Evolutionary conservation across 78 protist species (phyloP).

Genomic region (Emiliania huxleyi): DNA sequence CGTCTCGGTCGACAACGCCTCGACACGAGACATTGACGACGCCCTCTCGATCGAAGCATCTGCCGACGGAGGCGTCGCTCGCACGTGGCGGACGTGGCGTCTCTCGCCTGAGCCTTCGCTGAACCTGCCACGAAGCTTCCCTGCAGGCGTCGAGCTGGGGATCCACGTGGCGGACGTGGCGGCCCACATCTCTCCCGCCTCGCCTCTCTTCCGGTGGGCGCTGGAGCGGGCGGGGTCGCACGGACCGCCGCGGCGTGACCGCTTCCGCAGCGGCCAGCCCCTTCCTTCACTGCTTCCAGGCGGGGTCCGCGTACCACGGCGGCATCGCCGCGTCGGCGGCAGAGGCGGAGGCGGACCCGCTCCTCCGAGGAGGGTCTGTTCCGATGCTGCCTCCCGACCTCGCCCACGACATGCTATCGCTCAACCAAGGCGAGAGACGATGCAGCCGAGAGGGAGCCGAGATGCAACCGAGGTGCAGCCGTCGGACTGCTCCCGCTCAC

Average conservation of each 20-base stretch:
- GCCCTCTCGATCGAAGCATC: neutral
- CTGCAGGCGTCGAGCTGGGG: neutral
- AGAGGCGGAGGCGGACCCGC: neutral
- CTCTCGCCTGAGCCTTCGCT: no score
- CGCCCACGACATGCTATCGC: constrained; percentile 26
- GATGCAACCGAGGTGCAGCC: no score
- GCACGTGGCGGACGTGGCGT: no score
- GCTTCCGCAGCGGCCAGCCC: no score
- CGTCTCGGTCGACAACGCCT: constrained; percentile 32
- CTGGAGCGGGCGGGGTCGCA: neutral
- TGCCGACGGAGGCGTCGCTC: no score
- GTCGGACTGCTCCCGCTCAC: no score
- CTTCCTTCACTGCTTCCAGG: no score
- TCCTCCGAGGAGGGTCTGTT: neutral
- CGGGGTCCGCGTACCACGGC: no score
- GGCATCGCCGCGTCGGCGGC: no score
- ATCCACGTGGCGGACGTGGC: constrained; percentile 52
- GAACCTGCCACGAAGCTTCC: no score
- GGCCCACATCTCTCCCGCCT: neutral
- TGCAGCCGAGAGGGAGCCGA: no score
- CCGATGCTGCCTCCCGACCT: constrained; percentile 45
- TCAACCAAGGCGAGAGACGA: neutral
- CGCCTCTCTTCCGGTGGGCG: constrained; percentile 36
- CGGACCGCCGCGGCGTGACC: no score
- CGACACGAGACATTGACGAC: constrained; percentile 24